Evolutionary conservation across 208 protist species (phyloP).

Genomic region (Crithidia mellificae): DNA sequence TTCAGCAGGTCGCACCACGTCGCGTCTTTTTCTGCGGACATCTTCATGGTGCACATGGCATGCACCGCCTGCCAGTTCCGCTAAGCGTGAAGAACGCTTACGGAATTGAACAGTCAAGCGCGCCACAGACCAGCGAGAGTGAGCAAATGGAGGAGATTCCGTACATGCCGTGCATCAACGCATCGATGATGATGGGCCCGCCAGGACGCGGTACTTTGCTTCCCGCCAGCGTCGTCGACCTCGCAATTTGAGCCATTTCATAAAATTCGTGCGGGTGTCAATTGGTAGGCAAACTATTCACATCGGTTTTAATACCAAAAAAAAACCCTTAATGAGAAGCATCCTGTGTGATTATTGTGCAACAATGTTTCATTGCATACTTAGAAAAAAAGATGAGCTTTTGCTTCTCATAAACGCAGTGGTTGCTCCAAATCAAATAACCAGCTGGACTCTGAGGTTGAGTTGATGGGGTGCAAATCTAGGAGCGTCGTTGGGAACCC

Average conservation of each 20-base stretch:
- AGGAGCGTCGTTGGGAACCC: too few species aligned
- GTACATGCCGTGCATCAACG: conserved; percentile 56
- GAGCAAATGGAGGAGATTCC: conserved; percentile 22
- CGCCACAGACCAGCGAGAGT: neutral
- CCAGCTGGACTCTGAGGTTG: too few species aligned
- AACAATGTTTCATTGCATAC: too few species aligned
- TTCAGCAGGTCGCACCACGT: conserved; percentile 42
- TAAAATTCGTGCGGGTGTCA: too few species aligned
- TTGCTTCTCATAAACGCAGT: too few species aligned
- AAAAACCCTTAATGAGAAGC: too few species aligned
- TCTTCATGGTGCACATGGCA: conserved; percentile 51
- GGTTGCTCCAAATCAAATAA: too few species aligned
- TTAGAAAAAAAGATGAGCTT: too few species aligned
- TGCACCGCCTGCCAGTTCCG: conserved; percentile 45
- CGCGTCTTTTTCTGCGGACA: conserved; percentile 53
- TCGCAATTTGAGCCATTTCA: conserved; percentile 29
- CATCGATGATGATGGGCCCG: conserved; percentile 41
- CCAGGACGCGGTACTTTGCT: conserved; percentile 18
- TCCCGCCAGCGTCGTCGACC: conserved; percentile 48
- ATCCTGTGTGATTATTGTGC: too few species aligned
- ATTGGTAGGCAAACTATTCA: too few species aligned
- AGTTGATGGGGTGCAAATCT: too few species aligned
- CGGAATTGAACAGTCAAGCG: neutral
- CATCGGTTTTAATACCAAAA: too few species aligned
- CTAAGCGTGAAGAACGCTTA: conserved; percentile 12